phyloP scores from a whole-genome alignment of 805 yeast genomes.

The Millerago galiae region DNA sequence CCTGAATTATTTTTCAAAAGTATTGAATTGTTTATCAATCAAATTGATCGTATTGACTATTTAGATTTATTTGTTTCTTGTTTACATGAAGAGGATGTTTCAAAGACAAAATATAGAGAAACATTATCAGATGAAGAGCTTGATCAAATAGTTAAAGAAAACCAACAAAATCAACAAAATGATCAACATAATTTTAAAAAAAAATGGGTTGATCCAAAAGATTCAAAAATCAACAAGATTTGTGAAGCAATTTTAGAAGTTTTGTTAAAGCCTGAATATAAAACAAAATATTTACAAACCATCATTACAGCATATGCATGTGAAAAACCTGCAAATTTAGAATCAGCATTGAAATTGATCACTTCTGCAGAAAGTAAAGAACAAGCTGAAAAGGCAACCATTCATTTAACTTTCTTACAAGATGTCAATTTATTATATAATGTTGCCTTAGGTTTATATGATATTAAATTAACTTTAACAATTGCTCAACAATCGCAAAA shows the following conservation, averaged over 20 bases:
- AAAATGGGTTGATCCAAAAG: conserved; percentile 30
- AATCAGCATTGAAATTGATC: conserved; percentile 64
- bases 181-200: conserved; percentile 27
- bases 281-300: conserved; percentile 59
- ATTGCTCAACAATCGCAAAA: conserved; percentile 96
- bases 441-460: conserved; percentile 74
- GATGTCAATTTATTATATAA: conserved; percentile 82
- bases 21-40: conserved; percentile 59
- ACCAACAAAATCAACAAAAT: conserved; percentile 28
- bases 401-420: conserved; percentile 83
- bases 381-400: conserved; percentile 54
- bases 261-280: conserved; percentile 43
- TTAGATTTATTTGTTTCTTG: conserved; percentile 85
- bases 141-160: conserved; percentile 24
- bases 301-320: conserved; percentile 90
- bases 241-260: conserved; percentile 66
- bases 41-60: conserved; percentile 66
- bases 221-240: conserved; percentile 65
- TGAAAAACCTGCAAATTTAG: conserved; percentile 79
- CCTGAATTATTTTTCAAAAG: conserved; percentile 63
- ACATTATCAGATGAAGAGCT: conserved; percentile 37
- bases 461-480: conserved; percentile 69
- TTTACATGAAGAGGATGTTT: conserved; percentile 79
- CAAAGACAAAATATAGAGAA: conserved; percentile 74
- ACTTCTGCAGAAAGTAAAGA: conserved; percentile 41